Base-by-base conservation (phyloP, 257 asterid genomes). In the Sherardia arvensis region DNA sequence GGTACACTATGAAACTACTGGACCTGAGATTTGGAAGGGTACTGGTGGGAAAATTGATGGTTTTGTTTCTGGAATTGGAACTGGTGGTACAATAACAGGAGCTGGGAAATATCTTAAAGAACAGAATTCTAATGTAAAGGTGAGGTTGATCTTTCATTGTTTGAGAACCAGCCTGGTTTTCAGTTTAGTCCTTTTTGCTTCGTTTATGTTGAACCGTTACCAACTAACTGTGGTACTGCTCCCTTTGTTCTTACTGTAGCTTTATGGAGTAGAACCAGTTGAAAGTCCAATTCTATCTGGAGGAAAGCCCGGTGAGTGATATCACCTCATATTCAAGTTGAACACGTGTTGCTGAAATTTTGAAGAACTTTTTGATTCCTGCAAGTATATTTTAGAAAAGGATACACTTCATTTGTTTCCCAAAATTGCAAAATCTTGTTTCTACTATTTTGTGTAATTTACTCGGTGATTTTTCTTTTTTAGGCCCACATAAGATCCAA, bases 401-500 rank as follows among this genome's bases (percentile, higher is more conserved):
- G n/a, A 48, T 30, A 34, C 12, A 38, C 10, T 38, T 12, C 47
- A 9, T 20, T 45, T 26, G n/a, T 25, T n/a, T 59, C 21, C 29
- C 32, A 29, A 20, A 7, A 29, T 49, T 22, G 21, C 14, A 17
- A 22, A 21, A 30, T 8, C 34, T 64, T 48, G 45, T 61, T 29
- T 38, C 66, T 73, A 72, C 78, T 27, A 45, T 47, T 25, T 56
- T 56, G n/a, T 56, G 29, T 28, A 18, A 27, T 56, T 17, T 56
- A 32, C 4, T 27, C 38, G 14, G 1, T 11, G 36, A 27, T 26
- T 56, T 5, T 15, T 56, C 7, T 30, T 38, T 80, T 71, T 80
- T 57, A 90, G 98, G 98, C 62, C 93, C 95, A 1, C 98, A 91
- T 78, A 88, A 91, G 82, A 91, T 91, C 78, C 98, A 91, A 82